phyloP scores from a whole-genome alignment of 2,329 filamentous ascomycete species.

The Septoria petroselini region DNA sequence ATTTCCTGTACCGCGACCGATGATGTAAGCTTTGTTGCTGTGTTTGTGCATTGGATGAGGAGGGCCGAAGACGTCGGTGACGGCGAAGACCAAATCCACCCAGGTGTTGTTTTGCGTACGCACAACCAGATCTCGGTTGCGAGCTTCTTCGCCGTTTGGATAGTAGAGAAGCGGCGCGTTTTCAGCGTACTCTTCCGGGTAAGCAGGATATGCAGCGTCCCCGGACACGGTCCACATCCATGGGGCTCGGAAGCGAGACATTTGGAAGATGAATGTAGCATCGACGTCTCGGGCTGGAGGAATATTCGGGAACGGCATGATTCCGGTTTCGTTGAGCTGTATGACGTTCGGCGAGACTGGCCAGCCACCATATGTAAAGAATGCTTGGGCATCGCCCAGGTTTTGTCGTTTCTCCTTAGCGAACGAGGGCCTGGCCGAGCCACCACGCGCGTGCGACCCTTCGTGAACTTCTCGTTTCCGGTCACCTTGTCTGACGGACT shows the following conservation, averaged over 20 bases:
- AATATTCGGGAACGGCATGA: conserved; percentile 18
- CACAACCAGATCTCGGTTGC: conserved; percentile 17
- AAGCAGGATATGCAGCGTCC: conserved; percentile 7
- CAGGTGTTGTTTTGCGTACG: conserved; percentile 36
- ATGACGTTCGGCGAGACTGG: conserved; percentile 12
- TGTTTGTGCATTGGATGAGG: conserved; percentile 65
- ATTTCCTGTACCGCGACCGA: conserved; percentile 49
- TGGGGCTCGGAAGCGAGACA: conserved; percentile 12
- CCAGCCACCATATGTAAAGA: conserved; percentile 13
- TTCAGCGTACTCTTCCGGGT: conserved; percentile 13
- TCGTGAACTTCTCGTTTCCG: not conserved
- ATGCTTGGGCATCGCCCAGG: not conserved
- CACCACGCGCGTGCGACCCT: not conserved
- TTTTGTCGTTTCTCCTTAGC: not conserved
- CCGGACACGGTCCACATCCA: conserved; percentile 14
- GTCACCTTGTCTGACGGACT: not conserved
- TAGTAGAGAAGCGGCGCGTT: conserved; percentile 18
- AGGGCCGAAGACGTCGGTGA: conserved; percentile 42
- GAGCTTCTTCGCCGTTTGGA: conserved; percentile 13
- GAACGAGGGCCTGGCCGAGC: not conserved
- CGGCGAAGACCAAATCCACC: conserved; percentile 37
- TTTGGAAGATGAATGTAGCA: conserved; percentile 14
- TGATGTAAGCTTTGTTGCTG: conserved; percentile 57
- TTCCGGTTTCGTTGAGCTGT: conserved; percentile 9
- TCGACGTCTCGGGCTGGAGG: conserved; percentile 12